A percentile compares a stretch with the other conserved stretches of the same genome.
These are phyloP conservation scores for Lasiodiplodia theobromae DNA, from an alignment of 2,329 filamentous ascomycete species.

Conservation along the genomic window DNA sequence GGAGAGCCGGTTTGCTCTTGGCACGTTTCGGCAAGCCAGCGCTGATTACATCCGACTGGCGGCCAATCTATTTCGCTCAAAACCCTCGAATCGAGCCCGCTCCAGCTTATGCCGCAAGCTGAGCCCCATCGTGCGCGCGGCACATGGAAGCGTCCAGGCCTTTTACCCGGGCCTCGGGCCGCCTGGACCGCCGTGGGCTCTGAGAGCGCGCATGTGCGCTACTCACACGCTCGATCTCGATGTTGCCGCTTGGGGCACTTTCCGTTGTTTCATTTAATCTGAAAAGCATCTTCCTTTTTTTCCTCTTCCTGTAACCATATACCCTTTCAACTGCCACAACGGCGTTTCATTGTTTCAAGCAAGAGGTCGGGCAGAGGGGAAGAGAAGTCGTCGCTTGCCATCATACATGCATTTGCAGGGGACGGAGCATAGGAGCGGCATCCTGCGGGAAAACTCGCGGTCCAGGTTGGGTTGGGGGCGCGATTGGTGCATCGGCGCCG, in stretches of 20 bases:
- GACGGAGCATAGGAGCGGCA: conserved; percentile 6
- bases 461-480: background rate
- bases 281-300: background rate
- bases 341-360: background rate
- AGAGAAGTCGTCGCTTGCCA: background rate
- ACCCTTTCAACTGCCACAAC: background rate
- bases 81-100: background rate
- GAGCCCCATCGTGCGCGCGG: background rate
- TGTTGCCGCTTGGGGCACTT: background rate
- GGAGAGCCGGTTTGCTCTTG: background rate
- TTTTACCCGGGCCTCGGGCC: background rate
- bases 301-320: background rate
- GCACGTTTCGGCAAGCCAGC: conserved; percentile 2
- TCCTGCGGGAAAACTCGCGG: conserved; percentile 4
- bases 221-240: background rate
- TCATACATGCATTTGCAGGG: conserved; percentile 1
- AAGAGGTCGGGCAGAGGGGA: background rate
- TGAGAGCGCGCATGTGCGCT: background rate
- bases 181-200: background rate
- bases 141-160: background rate
- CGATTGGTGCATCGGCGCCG: conserved; percentile 14
- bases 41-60: background rate
- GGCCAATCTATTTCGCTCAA: conserved; percentile 3
- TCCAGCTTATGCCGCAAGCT: background rate
- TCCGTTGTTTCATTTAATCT: background rate